phyloP scores from a whole-genome alignment of 306 rosid genomes.

The Trichosanthes cucumerina region DNA sequence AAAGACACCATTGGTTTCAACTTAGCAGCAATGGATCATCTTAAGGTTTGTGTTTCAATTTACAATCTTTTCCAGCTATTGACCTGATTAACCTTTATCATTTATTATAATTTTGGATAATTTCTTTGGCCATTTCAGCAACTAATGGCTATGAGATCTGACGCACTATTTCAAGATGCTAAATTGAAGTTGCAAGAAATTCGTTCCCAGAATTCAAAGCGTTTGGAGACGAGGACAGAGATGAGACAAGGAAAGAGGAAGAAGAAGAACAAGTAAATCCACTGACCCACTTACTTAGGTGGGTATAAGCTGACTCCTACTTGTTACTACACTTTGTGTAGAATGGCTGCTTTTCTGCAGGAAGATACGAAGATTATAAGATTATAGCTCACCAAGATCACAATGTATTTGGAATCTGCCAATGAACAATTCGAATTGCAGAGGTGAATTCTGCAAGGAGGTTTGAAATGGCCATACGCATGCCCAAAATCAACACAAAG shows the following conservation, averaged over 20 bases:
- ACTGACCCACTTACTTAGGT: neutral
- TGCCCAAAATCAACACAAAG: neutral
- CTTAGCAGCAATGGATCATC: slow-evolving; percentile 96
- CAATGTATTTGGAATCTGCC: neutral
- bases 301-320: neutral
- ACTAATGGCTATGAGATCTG: slow-evolving; percentile 72
- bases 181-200: slow-evolving; percentile 57
- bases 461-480: neutral
- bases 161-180: slow-evolving; percentile 68
- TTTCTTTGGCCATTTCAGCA: slow-evolving; percentile 48
- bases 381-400: neutral
- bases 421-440: neutral
- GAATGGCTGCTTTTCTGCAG: neutral
- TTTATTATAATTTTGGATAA: neutral
- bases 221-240: slow-evolving; percentile 44
- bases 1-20: slow-evolving; percentile 79
- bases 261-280: slow-evolving; percentile 38
- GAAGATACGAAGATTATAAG: neutral
- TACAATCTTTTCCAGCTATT: neutral
- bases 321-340: neutral
- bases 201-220: slow-evolving; percentile 68
- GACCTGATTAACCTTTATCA: neutral
- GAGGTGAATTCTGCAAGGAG: neutral
- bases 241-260: slow-evolving; percentile 37
- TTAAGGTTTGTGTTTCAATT: slow-evolving; percentile 42